These are phyloP conservation scores for Mycosarcoma mackinlayi DNA, from an alignment of 1,284 basidiomycete genomes.

Conservation along the genomic window DNA sequence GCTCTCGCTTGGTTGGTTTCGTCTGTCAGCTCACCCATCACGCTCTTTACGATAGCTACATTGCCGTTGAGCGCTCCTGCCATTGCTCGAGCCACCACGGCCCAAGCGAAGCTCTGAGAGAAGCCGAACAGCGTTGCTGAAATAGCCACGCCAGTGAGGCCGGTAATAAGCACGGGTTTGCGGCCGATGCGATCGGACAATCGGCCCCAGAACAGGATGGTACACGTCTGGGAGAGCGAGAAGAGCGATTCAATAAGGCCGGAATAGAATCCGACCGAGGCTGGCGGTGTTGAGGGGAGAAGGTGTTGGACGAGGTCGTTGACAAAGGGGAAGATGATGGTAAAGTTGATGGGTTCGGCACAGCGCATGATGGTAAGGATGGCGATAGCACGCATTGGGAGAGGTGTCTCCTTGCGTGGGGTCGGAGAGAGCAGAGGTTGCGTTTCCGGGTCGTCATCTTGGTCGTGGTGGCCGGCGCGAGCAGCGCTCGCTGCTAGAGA, in stretches of 20 bases:
- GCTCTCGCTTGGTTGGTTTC: slow-evolving; percentile 49
- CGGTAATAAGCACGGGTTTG: slow-evolving; percentile 69
- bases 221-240: slow-evolving; percentile 64
- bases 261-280: slow-evolving; percentile 71
- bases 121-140: slow-evolving; percentile 68
- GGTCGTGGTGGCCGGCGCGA: not conserved
- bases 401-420: slow-evolving; percentile 63
- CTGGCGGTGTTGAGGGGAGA: slow-evolving; percentile 11
- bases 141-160: slow-evolving; percentile 64
- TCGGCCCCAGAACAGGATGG: slow-evolving; percentile 69
- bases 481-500: not conserved
- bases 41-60: slow-evolving; percentile 45
- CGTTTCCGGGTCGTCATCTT: slow-evolving; percentile 9
- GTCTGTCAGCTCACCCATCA: slow-evolving; percentile 57
- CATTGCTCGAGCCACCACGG: slow-evolving; percentile 59
- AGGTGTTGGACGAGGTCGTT: slow-evolving; percentile 71
- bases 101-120: slow-evolving; percentile 53
- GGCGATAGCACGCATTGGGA: slow-evolving; percentile 73
- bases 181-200: slow-evolving; percentile 68
- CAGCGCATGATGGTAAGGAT: slow-evolving; percentile 71
- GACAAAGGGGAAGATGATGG: slow-evolving; percentile 79
- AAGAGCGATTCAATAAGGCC: slow-evolving; percentile 73
- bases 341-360: slow-evolving; percentile 72
- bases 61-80: slow-evolving; percentile 56
- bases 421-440: slow-evolving; percentile 6